Evolutionary conservation across 176 grass and related monocot genomes (phyloP).

Genomic region (Sorghum bicolor): Sorghum_bicolor_NCBIv3 NC_012870.2:1049501-1050000

Average conservation of each 20-base stretch:
- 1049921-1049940: conserved; percentile 43
- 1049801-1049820: no score
- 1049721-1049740: no score
- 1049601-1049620: background rate
- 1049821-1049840: background rate
- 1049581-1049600: background rate
- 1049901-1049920: background rate
- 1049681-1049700: conserved; percentile 24
- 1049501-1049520: background rate
- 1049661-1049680: background rate
- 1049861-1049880: background rate
- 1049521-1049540: conserved; percentile 36
- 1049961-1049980: conserved; percentile 2
- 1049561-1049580: conserved; percentile 13
- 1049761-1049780: no score
- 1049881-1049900: conserved; percentile 5
- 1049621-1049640: background rate
- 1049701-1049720: background rate
- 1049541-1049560: background rate
- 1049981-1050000: conserved; percentile 57
- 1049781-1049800: no score
- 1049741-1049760: no score
- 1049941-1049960: conserved; percentile 9
- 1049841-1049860: no score
- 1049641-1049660: background rate